Evolutionary conservation across 2,329 filamentous ascomycete genomes (phyloP).

Genomic region (Paraphoma chrysanthemicola): DNA sequence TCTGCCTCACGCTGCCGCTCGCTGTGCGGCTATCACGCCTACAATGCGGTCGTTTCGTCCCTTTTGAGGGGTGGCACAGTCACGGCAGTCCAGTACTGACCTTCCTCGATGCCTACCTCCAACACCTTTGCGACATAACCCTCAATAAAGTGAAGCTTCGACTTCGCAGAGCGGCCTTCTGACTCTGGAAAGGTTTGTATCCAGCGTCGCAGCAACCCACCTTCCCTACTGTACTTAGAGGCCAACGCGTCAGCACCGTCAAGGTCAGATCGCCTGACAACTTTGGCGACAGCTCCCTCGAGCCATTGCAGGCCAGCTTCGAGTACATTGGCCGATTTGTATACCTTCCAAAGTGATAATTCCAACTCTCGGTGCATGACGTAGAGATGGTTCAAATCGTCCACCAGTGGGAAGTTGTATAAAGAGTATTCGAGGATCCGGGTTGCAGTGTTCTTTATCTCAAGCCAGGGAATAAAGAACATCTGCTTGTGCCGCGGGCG

Average conservation of each 20-base stretch:
- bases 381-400: constrained; percentile 1
- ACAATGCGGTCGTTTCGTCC: neutral
- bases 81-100: neutral
- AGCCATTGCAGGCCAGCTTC: constrained; percentile 3
- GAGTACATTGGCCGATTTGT: neutral
- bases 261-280: neutral
- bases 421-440: neutral
- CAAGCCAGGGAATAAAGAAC: constrained; percentile 10
- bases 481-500: neutral
- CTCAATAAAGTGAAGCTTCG: neutral
- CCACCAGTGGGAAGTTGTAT: neutral
- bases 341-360: neutral
- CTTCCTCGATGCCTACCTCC: neutral
- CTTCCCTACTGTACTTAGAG: constrained; percentile 6
- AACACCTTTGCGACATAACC: neutral
- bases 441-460: neutral
- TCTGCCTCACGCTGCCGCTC: neutral
- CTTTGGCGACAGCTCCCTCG: neutral
- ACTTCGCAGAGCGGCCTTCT: neutral
- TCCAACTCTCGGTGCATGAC: neutral
- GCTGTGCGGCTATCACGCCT: neutral
- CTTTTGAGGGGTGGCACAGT: neutral
- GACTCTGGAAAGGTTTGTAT: constrained; percentile 12
- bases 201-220: constrained; percentile 11
- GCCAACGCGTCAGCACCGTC: neutral